Evolutionary conservation across 305 asterid genomes (phyloP).

Genomic region (Fraxinus paxiana): DNA sequence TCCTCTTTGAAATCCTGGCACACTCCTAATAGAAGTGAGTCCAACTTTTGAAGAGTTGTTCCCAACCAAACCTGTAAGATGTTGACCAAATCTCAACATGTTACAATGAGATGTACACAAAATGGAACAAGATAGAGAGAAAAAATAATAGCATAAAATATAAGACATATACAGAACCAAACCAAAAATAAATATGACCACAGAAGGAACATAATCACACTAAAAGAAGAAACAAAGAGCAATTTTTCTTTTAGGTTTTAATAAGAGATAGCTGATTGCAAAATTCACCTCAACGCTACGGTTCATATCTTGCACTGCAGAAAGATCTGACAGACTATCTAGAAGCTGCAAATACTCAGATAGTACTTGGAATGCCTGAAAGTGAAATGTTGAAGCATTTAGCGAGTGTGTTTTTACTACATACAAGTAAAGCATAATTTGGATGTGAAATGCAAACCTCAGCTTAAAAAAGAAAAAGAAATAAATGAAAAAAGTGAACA

Average conservation of each 20-base stretch:
- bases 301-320: conserved; percentile 89
- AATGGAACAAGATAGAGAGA: conserved; percentile 2
- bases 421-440: conserved; percentile 12
- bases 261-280: conserved; percentile 16
- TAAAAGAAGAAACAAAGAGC: conserved; percentile 15
- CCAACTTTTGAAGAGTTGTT: conserved; percentile 92
- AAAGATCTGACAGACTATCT: conserved; percentile 77
- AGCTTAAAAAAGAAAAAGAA: conserved; percentile 1
- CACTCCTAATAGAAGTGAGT: conserved; percentile 79
- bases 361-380: conserved; percentile 91
- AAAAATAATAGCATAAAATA: background rate
- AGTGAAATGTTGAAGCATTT: conserved; percentile 26
- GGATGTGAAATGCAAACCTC: conserved; percentile 19
- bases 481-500: background rate
- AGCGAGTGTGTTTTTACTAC: conserved; percentile 25
- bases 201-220: conserved; percentile 21
- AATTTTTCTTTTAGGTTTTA: conserved; percentile 5
- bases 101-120: conserved; percentile 9
- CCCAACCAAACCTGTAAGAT: conserved; percentile 89
- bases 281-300: conserved; percentile 84
- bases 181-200: conserved; percentile 14
- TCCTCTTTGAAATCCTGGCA: conserved; percentile 89
- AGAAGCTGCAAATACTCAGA: conserved; percentile 91
- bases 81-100: conserved; percentile 19
- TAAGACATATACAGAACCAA: conserved; percentile 9